Percentiles rank a stretch among this genome's conserved stretches.
Evolutionary conservation across 495 filamentous ascomycete species (phyloP).

Genomic region (Annulohypoxylon moriforme): DNA sequence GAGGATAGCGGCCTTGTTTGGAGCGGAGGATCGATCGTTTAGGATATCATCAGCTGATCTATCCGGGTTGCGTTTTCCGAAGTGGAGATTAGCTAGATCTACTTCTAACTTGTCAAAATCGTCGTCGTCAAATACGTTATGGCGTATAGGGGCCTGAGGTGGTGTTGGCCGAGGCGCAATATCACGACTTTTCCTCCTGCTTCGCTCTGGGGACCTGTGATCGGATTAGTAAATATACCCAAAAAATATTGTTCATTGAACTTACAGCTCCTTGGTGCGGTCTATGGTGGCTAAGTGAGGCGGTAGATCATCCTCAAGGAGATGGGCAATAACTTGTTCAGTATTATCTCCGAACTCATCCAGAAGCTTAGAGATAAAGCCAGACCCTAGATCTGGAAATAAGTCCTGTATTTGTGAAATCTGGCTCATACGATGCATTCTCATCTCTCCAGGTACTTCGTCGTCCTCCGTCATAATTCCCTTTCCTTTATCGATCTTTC

Average conservation of each 20-base stretch:
- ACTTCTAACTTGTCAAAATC: conserved; percentile 79
- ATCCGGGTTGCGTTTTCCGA: conserved; percentile 75
- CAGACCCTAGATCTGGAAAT: conserved; percentile 88
- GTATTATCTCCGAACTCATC: conserved; percentile 81
- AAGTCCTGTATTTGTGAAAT: conserved; percentile 91
- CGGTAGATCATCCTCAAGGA: conserved; percentile 86
- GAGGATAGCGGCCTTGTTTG: conserved; percentile 87
- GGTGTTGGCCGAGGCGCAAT: conserved; percentile 56
- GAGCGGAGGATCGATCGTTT: conserved; percentile 61
- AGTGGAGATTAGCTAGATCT: conserved; percentile 70
- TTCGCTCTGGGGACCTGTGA: conserved; percentile 39
- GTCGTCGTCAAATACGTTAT: conserved; percentile 83
- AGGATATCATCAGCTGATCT: conserved; percentile 72
- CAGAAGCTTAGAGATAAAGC: conserved; percentile 81
- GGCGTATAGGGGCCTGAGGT: conserved; percentile 51
- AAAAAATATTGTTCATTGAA: conserved; percentile 19
- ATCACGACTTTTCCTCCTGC: conserved; percentile 43
- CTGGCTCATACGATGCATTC: conserved; percentile 83
- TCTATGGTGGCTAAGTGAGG: conserved; percentile 66
- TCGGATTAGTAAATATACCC: conserved; percentile 37
- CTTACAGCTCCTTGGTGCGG: conserved; percentile 64
- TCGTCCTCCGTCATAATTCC: conserved; percentile 59
- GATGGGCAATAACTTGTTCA: conserved; percentile 82
- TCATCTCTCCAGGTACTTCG: conserved; percentile 65
- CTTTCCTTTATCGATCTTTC: conserved; percentile 77